Evolutionary conservation across 225 moss, liverwort and hornwort species (phyloP), one percentile per base, ranked within the genome.

Genomic region (Rhytidiadelphus loreus): DNA sequence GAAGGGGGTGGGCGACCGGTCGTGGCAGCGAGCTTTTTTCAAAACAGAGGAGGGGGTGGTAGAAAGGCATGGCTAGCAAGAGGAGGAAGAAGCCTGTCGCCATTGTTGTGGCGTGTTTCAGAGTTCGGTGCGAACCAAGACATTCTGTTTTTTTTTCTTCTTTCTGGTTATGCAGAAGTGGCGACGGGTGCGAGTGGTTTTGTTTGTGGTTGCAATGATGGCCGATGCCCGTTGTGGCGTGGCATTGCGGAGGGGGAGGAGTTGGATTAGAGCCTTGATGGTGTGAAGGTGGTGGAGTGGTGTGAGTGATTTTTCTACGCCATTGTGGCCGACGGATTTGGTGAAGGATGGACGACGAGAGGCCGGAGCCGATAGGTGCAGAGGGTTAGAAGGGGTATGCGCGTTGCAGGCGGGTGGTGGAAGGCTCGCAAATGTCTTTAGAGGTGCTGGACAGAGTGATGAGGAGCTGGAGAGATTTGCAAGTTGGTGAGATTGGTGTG

Each of bases 191-290:
- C 12, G 60, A 61, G 61, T 30, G 33, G 32, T 52, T 26, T 43
- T 66, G 77, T 18, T n/a, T 1, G 71, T 29, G 2, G 88, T 85
- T 8, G 66, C 83, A 86, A 35, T 72, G 83, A 78, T 86, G 80
- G 87, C 44, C 2, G 69, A 37, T 7, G 37, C 46, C 58, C 23
- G 44, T 6, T 63, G 76, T 78, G 50, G 88, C 39, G 72, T 21
- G 63, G 75, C 88, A 90, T 88, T 81, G 82, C 26, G 77, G 53
- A 91, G 76, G 90, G 81, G 81, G 74, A 74, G 77, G 79, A 79
- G 86, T 15, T 75, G 10, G 87, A 69, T 46, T 46, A 15, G 26
- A 58, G 68, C 58, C 28, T 56, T 30, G 79, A 56, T 65, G 50
- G 20, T 77, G 87, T 83, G 87, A 80, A 37, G 80, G 69, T 66